phyloP scores from a whole-genome alignment of 257 asterid genomes.

The Salvia hispanica region DNA sequence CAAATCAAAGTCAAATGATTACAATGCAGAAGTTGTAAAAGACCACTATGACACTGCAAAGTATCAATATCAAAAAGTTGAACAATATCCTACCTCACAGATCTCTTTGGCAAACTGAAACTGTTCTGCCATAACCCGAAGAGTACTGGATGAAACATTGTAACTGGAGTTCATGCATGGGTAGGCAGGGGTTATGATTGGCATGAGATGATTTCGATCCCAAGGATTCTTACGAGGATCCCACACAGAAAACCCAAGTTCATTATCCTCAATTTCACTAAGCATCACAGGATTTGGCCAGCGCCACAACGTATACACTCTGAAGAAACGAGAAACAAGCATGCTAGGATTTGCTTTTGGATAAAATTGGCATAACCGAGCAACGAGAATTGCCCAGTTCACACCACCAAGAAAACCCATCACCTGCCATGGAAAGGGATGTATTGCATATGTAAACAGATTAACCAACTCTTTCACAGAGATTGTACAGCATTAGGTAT shows the following conservation, averaged over 20 bases:
- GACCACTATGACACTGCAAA: slow-evolving; percentile 16
- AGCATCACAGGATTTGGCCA: slow-evolving; percentile 99
- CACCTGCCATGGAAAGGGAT: slow-evolving; percentile 49
- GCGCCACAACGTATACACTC: slow-evolving; percentile 90
- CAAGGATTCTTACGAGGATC: slow-evolving; percentile 89
- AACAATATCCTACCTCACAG: slow-evolving; percentile 65
- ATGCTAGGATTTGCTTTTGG: slow-evolving; percentile 94
- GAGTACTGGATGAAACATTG: slow-evolving; percentile 92
- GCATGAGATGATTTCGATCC: slow-evolving; percentile 92
- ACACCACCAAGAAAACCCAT: slow-evolving; percentile 99
- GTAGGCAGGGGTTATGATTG: slow-evolving; percentile 97
- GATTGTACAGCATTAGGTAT: neutral
- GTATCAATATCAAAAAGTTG: slow-evolving; percentile 5
- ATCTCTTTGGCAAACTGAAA: slow-evolving; percentile 70
- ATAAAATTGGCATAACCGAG: slow-evolving; percentile 88
- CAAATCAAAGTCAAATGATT: slow-evolving; percentile 26
- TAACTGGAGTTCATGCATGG: slow-evolving; percentile 99
- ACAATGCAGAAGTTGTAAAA: slow-evolving; percentile 16
- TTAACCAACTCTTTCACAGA: slow-evolving; percentile 8
- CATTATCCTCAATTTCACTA: slow-evolving; percentile 82
- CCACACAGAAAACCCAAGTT: slow-evolving; percentile 89
- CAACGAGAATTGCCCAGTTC: slow-evolving; percentile 97
- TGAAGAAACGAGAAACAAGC: slow-evolving; percentile 90
- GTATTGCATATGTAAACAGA: neutral
- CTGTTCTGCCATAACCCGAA: slow-evolving; percentile 88